These are phyloP conservation scores for Petunia axillaris DNA, from an alignment of 257 asterid genomes.

Conservation along the genomic window DNA sequence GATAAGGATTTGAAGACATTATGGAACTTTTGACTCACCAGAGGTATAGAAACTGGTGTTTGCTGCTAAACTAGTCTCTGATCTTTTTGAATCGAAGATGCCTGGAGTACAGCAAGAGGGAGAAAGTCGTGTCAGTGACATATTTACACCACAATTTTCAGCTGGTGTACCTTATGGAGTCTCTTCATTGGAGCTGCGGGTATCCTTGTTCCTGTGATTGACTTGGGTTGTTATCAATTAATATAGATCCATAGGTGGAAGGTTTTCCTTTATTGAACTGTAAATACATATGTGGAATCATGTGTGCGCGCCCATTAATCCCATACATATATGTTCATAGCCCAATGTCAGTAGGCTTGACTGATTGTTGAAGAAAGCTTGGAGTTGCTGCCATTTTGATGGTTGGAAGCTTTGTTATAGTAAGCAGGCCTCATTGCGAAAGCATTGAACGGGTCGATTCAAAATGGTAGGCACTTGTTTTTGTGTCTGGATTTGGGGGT, in stretches of 20 bases:
- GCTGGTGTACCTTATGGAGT: slow-evolving; percentile 25
- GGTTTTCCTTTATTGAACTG: slow-evolving; percentile 55
- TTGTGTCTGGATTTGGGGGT: slow-evolving; percentile 1
- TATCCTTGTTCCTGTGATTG: slow-evolving; percentile 46
- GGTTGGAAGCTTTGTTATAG: neutral
- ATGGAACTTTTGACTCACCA: slow-evolving; percentile 42
- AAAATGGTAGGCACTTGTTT: neutral
- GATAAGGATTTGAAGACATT: slow-evolving; percentile 42
- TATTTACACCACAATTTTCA: slow-evolving; percentile 47
- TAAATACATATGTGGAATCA: slow-evolving; percentile 55
- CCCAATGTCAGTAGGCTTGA: slow-evolving; percentile 33
- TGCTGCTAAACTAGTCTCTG: slow-evolving; percentile 53
- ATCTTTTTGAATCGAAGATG: slow-evolving; percentile 47
- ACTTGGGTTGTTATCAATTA: slow-evolving; percentile 49
- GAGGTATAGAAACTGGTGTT: slow-evolving; percentile 47
- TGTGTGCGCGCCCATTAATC: slow-evolving; percentile 43
- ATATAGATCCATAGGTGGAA: slow-evolving; percentile 40
- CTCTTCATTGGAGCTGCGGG: slow-evolving; percentile 41
- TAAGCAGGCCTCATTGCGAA: neutral
- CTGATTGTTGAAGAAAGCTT: slow-evolving; percentile 19
- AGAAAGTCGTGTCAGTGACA: slow-evolving; percentile 43
- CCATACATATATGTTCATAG: slow-evolving; percentile 30
- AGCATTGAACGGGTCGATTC: slow-evolving; percentile 10
- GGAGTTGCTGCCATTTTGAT: slow-evolving; percentile 22
- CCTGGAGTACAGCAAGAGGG: slow-evolving; percentile 46